Percentiles rank a stretch among this genome's conserved stretches.
Conservation (phyloP, 805 yeast genomes). For the Candida chilensis region DNA sequence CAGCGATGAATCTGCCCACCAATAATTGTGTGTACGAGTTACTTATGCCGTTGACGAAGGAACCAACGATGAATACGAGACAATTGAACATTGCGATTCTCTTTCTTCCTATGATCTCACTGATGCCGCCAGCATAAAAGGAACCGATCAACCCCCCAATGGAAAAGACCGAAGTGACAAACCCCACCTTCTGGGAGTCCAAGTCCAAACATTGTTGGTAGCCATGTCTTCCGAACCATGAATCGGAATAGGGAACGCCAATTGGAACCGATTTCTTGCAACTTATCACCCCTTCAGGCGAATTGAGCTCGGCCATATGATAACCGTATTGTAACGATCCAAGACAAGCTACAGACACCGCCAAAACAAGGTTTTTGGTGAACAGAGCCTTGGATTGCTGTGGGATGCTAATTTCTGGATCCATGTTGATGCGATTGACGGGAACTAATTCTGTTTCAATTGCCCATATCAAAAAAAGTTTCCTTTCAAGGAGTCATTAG, state of each 20-base stretch:
- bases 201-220: slow-evolving; percentile 47
- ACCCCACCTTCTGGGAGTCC: slow-evolving; percentile 51
- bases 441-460: slow-evolving; percentile 1
- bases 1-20: slow-evolving; percentile 69
- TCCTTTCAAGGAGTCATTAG: too few species aligned
- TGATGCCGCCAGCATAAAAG: slow-evolving; percentile 51
- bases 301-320: slow-evolving; percentile 91
- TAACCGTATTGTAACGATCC: slow-evolving; percentile 88
- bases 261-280: slow-evolving; percentile 17
- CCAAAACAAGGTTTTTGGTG: slow-evolving; percentile 24
- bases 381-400: slow-evolving; percentile 3
- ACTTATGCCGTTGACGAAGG: slow-evolving; percentile 47
- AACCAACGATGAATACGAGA: slow-evolving; percentile 48
- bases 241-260: slow-evolving; percentile 9
- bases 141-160: slow-evolving; percentile 82
- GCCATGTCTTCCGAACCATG: slow-evolving; percentile 31
- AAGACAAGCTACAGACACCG: slow-evolving; percentile 54
- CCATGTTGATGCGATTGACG: background rate
- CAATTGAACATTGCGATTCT: slow-evolving; percentile 42
- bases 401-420: too few species aligned
- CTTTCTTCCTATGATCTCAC: slow-evolving; percentile 61
- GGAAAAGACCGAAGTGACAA: slow-evolving; percentile 70
- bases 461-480: too few species aligned
- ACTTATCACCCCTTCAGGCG: slow-evolving; percentile 65
- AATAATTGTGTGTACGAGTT: slow-evolving; percentile 32